Evolutionary conservation across 2,329 filamentous ascomycete genomes (phyloP).

Genomic region (Curvularia verruculosa): DNA sequence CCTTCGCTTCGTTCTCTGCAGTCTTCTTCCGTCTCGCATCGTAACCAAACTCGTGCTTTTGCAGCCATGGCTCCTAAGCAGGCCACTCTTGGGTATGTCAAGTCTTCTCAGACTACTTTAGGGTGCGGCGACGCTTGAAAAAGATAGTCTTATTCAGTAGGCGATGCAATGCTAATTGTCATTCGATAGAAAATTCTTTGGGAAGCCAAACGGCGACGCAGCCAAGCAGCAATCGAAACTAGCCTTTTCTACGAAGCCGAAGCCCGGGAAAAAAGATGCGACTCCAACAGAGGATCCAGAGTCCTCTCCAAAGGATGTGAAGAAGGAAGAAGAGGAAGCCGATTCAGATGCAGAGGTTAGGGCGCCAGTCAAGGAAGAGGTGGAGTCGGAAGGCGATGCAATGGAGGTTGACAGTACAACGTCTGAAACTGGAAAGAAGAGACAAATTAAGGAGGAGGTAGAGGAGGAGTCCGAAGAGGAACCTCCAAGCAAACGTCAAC

Average conservation of each 20-base stretch:
- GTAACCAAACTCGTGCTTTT: constrained; percentile 14
- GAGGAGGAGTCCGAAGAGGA: constrained; percentile 46
- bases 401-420: constrained; percentile 38
- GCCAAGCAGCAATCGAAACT: constrained; percentile 78
- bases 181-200: constrained; percentile 79
- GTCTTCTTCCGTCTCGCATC: constrained; percentile 11
- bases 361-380: constrained; percentile 26
- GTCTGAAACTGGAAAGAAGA: constrained; percentile 39
- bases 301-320: constrained; percentile 26
- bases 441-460: constrained; percentile 38
- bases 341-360: constrained; percentile 28
- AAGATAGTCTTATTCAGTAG: neutral
- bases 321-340: constrained; percentile 21
- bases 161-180: constrained; percentile 15
- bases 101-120: constrained; percentile 73
- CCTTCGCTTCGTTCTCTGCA: constrained; percentile 13
- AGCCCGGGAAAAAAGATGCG: constrained; percentile 50
- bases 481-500: constrained; percentile 45
- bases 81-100: constrained; percentile 87
- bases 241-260: constrained; percentile 67
- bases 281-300: constrained; percentile 27
- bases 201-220: constrained; percentile 65
- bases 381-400: constrained; percentile 24
- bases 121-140: constrained; percentile 61
- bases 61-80: constrained; percentile 66